Evolutionary conservation across 371 early-diverging fungal species (phyloP).

Genomic region (Mortierella polycephala): DNA sequence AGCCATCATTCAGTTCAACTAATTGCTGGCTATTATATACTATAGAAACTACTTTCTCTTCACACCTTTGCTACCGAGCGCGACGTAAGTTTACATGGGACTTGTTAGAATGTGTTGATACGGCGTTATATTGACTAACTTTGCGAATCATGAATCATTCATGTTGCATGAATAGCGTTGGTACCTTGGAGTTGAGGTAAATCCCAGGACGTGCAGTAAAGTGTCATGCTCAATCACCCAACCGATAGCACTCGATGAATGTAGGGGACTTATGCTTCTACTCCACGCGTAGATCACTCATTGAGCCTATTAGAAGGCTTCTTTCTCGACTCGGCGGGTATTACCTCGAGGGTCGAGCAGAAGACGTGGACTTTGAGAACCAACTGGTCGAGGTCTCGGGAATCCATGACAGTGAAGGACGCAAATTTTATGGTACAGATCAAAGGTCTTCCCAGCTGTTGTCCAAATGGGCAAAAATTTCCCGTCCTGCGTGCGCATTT

Average conservation of each 20-base stretch:
- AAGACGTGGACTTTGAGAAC: constrained; percentile 75
- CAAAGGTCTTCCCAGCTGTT: neutral
- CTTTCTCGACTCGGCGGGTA: constrained; percentile 58
- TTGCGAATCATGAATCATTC: constrained; percentile 23
- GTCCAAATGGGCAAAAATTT: too few species aligned
- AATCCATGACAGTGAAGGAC: constrained; percentile 55
- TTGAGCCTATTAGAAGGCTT: constrained; percentile 82
- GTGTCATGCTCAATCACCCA: neutral
- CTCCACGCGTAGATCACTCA: constrained; percentile 59
- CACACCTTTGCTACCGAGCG: constrained; percentile 84
- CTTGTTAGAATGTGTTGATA: neutral
- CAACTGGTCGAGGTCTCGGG: constrained; percentile 66
- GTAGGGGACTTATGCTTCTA: constrained; percentile 49
- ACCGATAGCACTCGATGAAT: neutral
- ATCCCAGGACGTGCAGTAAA: neutral
- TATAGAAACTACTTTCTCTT: constrained; percentile 87
- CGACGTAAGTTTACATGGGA: constrained; percentile 58
- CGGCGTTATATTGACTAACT: neutral
- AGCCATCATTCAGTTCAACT: neutral
- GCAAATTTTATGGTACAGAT: constrained; percentile 64
- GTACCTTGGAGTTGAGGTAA: constrained; percentile 84
- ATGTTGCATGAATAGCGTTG: constrained; percentile 83
- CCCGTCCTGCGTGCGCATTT: too few species aligned
- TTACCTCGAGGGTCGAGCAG: constrained; percentile 71
- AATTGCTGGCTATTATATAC: neutral